These are phyloP conservation scores for Lichina pygmaea DNA, from an alignment of 495 filamentous ascomycete species.

Conservation along the genomic window DNA sequence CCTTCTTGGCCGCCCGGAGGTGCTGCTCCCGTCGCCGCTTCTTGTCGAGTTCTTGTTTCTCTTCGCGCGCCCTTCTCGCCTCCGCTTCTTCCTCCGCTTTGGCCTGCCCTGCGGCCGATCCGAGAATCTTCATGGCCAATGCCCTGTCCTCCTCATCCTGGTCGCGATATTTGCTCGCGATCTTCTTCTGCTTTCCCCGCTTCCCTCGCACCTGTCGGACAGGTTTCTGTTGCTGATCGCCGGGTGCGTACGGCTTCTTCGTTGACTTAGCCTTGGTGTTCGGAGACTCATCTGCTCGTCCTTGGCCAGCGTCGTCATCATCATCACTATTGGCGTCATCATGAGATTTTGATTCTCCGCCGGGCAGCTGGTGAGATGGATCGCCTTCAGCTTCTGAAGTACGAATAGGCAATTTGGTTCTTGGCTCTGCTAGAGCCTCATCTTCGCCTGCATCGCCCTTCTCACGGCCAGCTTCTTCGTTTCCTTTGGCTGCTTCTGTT, in stretches of 20 bases:
- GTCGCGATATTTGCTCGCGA: conserved; percentile 69
- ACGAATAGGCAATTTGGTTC: too few species aligned
- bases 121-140: conserved; percentile 57
- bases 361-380: neutral
- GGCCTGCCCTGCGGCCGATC: conserved; percentile 31
- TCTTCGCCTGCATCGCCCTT: neutral
- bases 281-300: conserved; percentile 14
- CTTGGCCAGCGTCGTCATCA: conserved; percentile 10
- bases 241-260: conserved; percentile 6
- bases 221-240: neutral
- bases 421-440: neutral
- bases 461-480: too few species aligned
- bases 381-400: neutral
- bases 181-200: conserved; percentile 61
- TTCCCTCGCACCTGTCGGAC: conserved; percentile 42
- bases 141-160: conserved; percentile 85
- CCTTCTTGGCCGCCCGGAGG: conserved; percentile 34
- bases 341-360: neutral
- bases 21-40: conserved; percentile 58
- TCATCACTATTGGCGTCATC: neutral
- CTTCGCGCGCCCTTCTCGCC: conserved; percentile 27
- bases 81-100: conserved; percentile 25
- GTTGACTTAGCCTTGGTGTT: conserved; percentile 2
- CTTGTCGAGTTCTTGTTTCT: conserved; percentile 34
- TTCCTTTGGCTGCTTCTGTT: too few species aligned